These are phyloP conservation scores for Mycena filopes DNA, from an alignment of 768 basidiomycete species.

Conservation along the genomic window DNA sequence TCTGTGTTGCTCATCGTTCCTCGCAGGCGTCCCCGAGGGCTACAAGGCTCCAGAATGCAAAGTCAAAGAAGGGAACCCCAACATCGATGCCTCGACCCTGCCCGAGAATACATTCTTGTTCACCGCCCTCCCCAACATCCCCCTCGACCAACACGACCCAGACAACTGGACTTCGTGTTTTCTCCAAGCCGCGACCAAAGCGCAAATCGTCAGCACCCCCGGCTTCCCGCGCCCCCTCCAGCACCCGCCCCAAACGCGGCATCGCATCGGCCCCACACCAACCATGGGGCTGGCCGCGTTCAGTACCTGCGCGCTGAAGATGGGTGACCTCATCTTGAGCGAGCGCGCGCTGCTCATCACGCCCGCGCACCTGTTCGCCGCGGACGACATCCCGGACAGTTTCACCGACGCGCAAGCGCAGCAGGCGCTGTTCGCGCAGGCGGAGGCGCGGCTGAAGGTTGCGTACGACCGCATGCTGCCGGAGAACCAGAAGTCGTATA, in stretches of 20 bases:
- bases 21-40: background rate
- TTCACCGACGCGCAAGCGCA: background rate
- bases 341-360: constrained; percentile 49
- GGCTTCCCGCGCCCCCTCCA: constrained; percentile 1
- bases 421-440: constrained; percentile 16
- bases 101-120: background rate
- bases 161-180: background rate
- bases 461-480: constrained; percentile 40
- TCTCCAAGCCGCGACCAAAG: background rate
- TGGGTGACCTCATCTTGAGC: constrained; percentile 46
- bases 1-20: background rate
- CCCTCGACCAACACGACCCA: background rate
- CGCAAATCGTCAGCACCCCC: background rate
- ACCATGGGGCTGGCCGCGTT: constrained; percentile 43
- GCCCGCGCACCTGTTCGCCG: constrained; percentile 12
- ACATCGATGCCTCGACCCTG: background rate
- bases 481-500: constrained; percentile 41
- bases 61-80: background rate
- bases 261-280: background rate
- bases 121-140: background rate
- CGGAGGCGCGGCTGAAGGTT: constrained; percentile 37
- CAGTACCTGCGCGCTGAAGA: constrained; percentile 41
- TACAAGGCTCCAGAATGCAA: background rate
- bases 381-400: background rate
- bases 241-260: background rate